Evolutionary conservation across 169 alveolate species (phyloP).

Genomic region (Plasmodium billcollinsi): DNA sequence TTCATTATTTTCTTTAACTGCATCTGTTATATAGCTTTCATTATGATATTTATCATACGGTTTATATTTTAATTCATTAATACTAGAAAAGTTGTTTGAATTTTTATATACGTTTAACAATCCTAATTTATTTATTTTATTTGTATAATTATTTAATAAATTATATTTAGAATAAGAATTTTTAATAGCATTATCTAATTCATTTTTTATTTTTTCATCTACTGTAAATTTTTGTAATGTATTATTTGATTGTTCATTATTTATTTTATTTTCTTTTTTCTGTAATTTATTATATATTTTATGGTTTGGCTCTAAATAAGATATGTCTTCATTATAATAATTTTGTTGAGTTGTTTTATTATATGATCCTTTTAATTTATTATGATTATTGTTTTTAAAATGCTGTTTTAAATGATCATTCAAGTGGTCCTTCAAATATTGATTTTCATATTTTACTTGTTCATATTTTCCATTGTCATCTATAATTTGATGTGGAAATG

Average conservation of each 20-base stretch:
- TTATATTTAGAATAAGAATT: constrained; percentile 18
- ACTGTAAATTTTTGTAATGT: not conserved
- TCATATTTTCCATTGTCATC: too few relatives aligned
- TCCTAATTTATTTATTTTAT: constrained; percentile 47
- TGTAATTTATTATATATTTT: constrained; percentile 3
- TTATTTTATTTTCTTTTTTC: not conserved
- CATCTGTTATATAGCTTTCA: constrained; percentile 3
- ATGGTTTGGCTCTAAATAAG: not conserved
- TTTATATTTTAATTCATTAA: not conserved
- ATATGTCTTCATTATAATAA: not conserved
- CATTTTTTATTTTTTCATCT: not conserved
- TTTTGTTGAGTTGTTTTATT: not conserved
- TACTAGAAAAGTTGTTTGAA: not conserved
- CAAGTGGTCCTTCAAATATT: too few relatives aligned
- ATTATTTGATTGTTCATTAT: too few relatives aligned
- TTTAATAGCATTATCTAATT: constrained; percentile 54
- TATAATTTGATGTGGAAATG: too few relatives aligned
- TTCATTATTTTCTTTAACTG: not conserved
- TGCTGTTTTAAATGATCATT: too few relatives aligned
- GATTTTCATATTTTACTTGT: too few relatives aligned
- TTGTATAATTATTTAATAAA: constrained; percentile 11
- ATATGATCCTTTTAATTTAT: too few relatives aligned
- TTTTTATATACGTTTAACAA: constrained; percentile 3
- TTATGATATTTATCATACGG: not conserved
- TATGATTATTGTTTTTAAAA: too few relatives aligned